Evolutionary conservation across 2,329 filamentous ascomycete genomes (phyloP), one percentile per base, ranked within the genome.

Genomic region (Ustulina deusta): DNA sequence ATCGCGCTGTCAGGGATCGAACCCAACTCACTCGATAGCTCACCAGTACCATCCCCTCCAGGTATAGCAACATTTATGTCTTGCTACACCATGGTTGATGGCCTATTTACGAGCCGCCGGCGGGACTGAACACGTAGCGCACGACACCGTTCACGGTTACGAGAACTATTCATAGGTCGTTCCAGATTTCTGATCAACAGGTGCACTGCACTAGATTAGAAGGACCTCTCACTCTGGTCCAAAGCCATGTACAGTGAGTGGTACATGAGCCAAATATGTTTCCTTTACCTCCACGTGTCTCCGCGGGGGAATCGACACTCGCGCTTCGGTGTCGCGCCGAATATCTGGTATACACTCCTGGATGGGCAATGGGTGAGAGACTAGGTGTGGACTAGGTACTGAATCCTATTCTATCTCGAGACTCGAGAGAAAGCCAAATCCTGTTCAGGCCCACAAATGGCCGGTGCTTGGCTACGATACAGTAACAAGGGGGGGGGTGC

Each of bases 401-500:
- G 46, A 29, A 29, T 49, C 46, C 46, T 17, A 27, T 29, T 49
- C n/a, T 46, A 22, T 46, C n/a, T 51, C 32, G 29, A 54, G 49
- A 20, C n/a, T 36, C 49, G 29, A 36, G 27, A 34, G 5, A n/a
- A 34, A 25, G 44, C 44, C 44, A 46, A 25, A 22, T 46, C 44
- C 44, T 46, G 9, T 42, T 17, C 38, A n/a, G 38, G n/a, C 5
- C 15, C 29, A 32, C 29, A 46, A 22, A 46, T n/a, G 42, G n/a
- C 20, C 42, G n/a, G n/a, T 11, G 42, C n/a, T 46, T 10, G 42
- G 22, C 49, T 27, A 3, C 7, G 17, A 25, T 27, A 9, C n/a
- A 10, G 10, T 55, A 55, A 40, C 49, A 22, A 48, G 20, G n/a
- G 22, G 11, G 38, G 57, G 57, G 5, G 40, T 40, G 56, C 36